Base-by-base conservation (phyloP, 305 asterid genomes). In the Solanum aculeatissimum region DNA sequence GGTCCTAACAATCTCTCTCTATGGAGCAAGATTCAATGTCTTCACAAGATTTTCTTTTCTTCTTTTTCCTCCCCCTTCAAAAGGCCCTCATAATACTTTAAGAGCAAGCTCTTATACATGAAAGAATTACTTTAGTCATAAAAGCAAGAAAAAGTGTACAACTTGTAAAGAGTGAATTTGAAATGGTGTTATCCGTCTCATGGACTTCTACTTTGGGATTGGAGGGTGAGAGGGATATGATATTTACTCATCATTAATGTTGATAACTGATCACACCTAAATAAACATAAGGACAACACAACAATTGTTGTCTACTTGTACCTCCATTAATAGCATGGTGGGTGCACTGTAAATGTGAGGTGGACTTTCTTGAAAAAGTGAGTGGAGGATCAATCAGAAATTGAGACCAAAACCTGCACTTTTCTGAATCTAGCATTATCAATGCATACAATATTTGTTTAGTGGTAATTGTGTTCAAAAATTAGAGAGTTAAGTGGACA, bases 401-500 rank as follows among this genome's bases (percentile, higher is more conserved):
- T 43, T n/a, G 57, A 72, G 45, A 55, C 57, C 10, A 43, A 21
- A 57, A 72, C 57, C 1, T 72, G 57, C 29, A 72, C 80, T 72
- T 43, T 72, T 42, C 79, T n/a, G n/a, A 70, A 32, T 42, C 35
- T 21, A 23, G 29, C 57, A 72, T 43, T 21, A 72, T 72, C 57
- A 45, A 72, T 72, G 23, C 43, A 29, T 29, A 65, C 55, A 72
- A 21, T 72, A 72, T 23, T 72, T 72, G 57, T 19, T 70, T 70
- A 70, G n/a, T 72, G 12, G 11, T 72, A 21, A 72, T 21, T 72
- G 38, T 72, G 13, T 43, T 72, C 35, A 25, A 74, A 43, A 2
- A 47, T 74, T 47, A 25, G 23, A 21, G 80, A 1, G 40, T 2
- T 14, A 45, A 45, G 55, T 72, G 80, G 97, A 58, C 94, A 92